Percentiles rank a stretch among this genome's conserved stretches.
phyloP scores from a whole-genome alignment of 1,284 basidiomycete genomes.

The Entoloma clypeatum region DNA sequence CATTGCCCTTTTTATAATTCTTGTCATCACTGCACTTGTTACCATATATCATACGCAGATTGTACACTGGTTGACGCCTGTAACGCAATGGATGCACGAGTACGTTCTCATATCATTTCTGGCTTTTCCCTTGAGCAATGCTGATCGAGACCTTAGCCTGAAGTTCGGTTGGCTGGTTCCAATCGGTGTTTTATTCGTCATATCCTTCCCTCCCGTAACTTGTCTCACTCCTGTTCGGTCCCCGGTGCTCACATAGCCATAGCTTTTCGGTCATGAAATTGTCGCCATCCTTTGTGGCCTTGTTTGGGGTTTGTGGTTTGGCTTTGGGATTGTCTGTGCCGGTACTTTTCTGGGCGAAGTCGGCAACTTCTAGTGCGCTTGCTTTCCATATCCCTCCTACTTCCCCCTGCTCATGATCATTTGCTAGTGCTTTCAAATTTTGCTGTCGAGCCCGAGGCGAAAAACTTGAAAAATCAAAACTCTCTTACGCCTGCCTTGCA shows the following conservation, averaged over 20 bases:
- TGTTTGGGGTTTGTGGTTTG: constrained; percentile 69
- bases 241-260: constrained; percentile 6
- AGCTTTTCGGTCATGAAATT: constrained; percentile 78
- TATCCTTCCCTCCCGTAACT: constrained; percentile 72
- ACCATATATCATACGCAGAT: constrained; percentile 64
- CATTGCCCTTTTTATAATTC: constrained; percentile 34
- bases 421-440: constrained; percentile 57
- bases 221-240: not conserved
- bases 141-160: constrained; percentile 26
- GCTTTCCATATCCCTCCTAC: not conserved
- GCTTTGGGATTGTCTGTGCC: constrained; percentile 63
- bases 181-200: constrained; percentile 73
- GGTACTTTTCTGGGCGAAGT: constrained; percentile 68
- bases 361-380: constrained; percentile 64
- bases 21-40: constrained; percentile 54
- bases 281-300: constrained; percentile 72
- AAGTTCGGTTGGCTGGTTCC: constrained; percentile 77
- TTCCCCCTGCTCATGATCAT: not conserved
- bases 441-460: constrained; percentile 60
- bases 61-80: constrained; percentile 61
- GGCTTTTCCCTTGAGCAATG: constrained; percentile 10
- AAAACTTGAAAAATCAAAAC: constrained; percentile 67
- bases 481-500: constrained; percentile 76
- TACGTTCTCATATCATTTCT: constrained; percentile 29
- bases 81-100: constrained; percentile 60